Base-by-base conservation (phyloP, 805 yeast genomes). In the Cyberlindnera misumaiensis region DNA sequence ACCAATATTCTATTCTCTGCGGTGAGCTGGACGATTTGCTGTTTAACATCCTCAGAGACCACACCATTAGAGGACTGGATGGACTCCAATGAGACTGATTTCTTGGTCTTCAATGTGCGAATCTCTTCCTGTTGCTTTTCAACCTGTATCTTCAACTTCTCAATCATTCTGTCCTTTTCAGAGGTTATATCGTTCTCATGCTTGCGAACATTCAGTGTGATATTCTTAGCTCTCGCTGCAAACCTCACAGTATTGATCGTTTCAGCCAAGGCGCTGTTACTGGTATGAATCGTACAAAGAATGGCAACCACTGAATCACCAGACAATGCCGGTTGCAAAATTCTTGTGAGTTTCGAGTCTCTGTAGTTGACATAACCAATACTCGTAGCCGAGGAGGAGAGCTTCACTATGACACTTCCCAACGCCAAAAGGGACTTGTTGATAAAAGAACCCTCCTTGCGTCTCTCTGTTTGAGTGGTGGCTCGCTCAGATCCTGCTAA, bases 401-500 rank as follows among this genome's bases (percentile, higher is more conserved):
- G 66, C 49, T 86, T 80, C 18, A 94, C 77, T 41, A 90, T 88
- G n/a, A 90, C 96, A 1, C 95, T 85, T 5, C 96, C 88, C 36
- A 90, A 70, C 0, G 97, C 94, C 37, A 90, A 67, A 30, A 90
- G 69, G 0, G 97, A 89, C 57, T 88, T 88, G 65, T 90, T 90
- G 56, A 90, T 90, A 55, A 70, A 93, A 0, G 96, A 75, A 16
- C 97, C 98, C 64, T 90, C 98, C 59, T 88, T 86, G 39, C 97
- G 67, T 51, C 97, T 72, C 54, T 86, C 96, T 1, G 67, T 60
- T 40, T 64, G 65, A 1, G 58, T 56, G 1, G 84, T 68, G 0
- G 94, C 95, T 37, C 83, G 73, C 61, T 90, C 98, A n/a, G 95
- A 83, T 22, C 98, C 98, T 0, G 98, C 98, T 53, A 90, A 71